Percentiles rank a stretch among this genome's conserved stretches.
These are phyloP conservation scores for Myrica gale DNA, from an alignment of 306 rosid species.

Conservation along the genomic window DNA sequence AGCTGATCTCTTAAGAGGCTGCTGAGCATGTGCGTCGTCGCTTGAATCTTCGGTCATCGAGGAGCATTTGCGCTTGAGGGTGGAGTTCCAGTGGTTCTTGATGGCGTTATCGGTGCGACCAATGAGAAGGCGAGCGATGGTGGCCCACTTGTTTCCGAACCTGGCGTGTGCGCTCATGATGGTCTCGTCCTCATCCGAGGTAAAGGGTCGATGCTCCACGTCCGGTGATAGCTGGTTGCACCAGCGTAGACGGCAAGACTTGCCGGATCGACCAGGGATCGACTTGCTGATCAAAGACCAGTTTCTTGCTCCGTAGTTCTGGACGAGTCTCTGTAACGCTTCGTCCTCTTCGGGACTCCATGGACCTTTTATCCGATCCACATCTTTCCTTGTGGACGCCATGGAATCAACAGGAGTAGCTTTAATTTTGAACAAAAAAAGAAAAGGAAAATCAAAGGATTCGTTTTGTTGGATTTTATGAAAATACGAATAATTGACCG, in stretches of 20 bases:
- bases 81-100: conserved; percentile 87
- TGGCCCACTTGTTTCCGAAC: conserved; percentile 83
- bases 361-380: conserved; percentile 78
- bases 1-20: conserved; percentile 62
- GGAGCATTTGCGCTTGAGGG: conserved; percentile 71
- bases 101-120: conserved; percentile 91
- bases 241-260: conserved; percentile 84
- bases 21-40: conserved; percentile 30
- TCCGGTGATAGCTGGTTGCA: conserved; percentile 87
- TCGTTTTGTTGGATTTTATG: not conserved
- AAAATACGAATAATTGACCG: not conserved
- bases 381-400: conserved; percentile 38
- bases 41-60: conserved; percentile 36
- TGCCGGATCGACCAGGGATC: conserved; percentile 76
- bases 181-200: conserved; percentile 58
- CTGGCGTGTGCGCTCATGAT: conserved; percentile 57
- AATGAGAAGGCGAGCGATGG: conserved; percentile 66
- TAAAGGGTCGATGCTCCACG: conserved; percentile 70
- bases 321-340: conserved; percentile 51
- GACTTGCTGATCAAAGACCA: conserved; percentile 83
- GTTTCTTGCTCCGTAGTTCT: conserved; percentile 57
- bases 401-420: not conserved
- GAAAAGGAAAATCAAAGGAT: not conserved
- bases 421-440: not conserved
- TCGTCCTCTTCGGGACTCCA: conserved; percentile 90